A percentile compares a stretch with the other conserved stretches of the same genome.
phyloP scores from a whole-genome alignment of 1,139 yeast species.

The Dujonia santamariae region DNA sequence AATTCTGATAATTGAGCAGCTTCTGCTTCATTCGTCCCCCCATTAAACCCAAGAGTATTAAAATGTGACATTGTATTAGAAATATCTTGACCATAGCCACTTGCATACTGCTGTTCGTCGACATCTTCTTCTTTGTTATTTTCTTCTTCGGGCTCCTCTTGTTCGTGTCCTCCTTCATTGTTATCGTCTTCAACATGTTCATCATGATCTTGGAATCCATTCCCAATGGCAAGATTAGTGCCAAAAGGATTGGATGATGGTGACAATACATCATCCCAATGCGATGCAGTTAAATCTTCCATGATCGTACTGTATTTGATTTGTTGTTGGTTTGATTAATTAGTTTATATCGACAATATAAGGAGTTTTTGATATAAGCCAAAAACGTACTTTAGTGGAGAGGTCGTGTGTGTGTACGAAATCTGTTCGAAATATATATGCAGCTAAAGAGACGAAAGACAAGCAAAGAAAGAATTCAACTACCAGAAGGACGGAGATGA shows the following conservation, averaged over 20 bases:
- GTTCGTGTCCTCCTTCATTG: conserved; percentile 3
- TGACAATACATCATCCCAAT: conserved; percentile 36
- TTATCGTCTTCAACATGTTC: conserved; percentile 7
- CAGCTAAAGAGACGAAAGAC: too few relatives aligned
- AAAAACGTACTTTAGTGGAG: not conserved
- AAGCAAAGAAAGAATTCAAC: too few relatives aligned
- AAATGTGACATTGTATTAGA: too few relatives aligned
- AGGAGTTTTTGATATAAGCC: not conserved
- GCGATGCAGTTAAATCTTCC: conserved; percentile 37
- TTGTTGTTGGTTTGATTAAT: not conserved
- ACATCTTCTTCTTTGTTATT: conserved; percentile 17
- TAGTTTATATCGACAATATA: too few relatives aligned
- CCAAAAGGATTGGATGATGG: conserved; percentile 15
- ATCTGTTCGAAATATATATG: too few relatives aligned
- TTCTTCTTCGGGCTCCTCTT: conserved; percentile 5
- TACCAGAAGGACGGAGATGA: too few relatives aligned
- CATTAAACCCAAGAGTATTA: conserved; percentile 6
- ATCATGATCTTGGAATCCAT: conserved; percentile 14
- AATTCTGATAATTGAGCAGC: conserved; percentile 33
- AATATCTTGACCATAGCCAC: not conserved
- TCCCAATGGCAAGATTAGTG: conserved; percentile 18
- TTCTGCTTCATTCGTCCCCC: conserved; percentile 20
- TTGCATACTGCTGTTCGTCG: conserved; percentile 18
- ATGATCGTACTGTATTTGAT: conserved; percentile 12
- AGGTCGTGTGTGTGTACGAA: too few relatives aligned